Percentiles rank a stretch among this genome's conserved stretches.
phyloP scores from a whole-genome alignment of 495 filamentous ascomycete species.

The Aspergillus mulundensis region DNA sequence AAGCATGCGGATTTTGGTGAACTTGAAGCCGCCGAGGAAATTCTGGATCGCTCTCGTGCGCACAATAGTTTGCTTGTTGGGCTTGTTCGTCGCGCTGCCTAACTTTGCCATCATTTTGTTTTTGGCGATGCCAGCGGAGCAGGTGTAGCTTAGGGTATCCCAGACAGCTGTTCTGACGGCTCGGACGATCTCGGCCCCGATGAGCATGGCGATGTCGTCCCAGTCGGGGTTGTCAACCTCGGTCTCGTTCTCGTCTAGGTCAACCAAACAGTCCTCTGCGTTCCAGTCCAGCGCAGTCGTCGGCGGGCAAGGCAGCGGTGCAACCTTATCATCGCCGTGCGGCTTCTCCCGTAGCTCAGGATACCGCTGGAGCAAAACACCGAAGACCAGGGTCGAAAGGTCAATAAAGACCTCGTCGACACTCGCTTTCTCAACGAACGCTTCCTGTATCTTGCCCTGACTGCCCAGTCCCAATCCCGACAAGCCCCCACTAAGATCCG shows the following conservation, averaged over 20 bases:
- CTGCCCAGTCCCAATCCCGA: constrained; percentile 19
- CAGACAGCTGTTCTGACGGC: constrained; percentile 63
- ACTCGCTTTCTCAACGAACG: constrained; percentile 81
- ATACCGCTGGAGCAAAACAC: constrained; percentile 70
- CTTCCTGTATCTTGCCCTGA: constrained; percentile 51
- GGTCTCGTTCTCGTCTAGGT: constrained; percentile 64
- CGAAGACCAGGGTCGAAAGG: constrained; percentile 76
- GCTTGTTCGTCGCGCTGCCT: constrained; percentile 86
- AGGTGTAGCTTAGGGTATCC: constrained; percentile 75
- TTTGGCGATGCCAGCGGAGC: constrained; percentile 77
- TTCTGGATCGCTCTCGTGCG: constrained; percentile 75
- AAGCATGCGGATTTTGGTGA: constrained; percentile 92
- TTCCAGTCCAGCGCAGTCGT: constrained; percentile 77
- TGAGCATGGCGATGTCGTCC: constrained; percentile 86
- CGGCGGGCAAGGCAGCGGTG: constrained; percentile 68
- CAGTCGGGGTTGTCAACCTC: constrained; percentile 86
- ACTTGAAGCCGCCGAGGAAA: constrained; percentile 83
- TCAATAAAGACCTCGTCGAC: constrained; percentile 93
- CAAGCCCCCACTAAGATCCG: constrained; percentile 15
- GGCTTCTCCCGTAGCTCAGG: constrained; percentile 63
- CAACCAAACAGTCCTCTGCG: constrained; percentile 67
- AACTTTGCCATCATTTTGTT: constrained; percentile 97
- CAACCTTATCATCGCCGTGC: constrained; percentile 66
- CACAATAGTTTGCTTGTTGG: constrained; percentile 87
- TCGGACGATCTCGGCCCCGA: constrained; percentile 87